Evolutionary conservation across 75 land plant genomes (phyloP).

Genomic region (Ceratopteris richardii): DNA sequence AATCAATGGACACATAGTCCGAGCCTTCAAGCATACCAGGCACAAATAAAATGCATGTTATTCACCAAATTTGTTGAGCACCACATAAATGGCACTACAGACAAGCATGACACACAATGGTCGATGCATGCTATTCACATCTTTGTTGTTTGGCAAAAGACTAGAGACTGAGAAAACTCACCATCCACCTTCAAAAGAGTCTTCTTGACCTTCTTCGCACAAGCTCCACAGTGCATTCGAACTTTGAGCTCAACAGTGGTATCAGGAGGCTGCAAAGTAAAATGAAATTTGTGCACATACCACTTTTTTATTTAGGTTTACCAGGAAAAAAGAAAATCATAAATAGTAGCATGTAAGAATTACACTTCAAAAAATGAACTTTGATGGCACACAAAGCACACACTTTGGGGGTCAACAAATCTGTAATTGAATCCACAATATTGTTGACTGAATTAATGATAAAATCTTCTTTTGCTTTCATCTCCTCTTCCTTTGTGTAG

Average conservation of each 20-base stretch:
- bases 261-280: conserved; percentile 22
- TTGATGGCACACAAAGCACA: too few relatives aligned
- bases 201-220: conserved; percentile 40
- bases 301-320: background rate
- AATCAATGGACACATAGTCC: too few relatives aligned
- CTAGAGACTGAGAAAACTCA: conserved; percentile 1
- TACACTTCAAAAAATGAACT: too few relatives aligned
- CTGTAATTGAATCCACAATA: conserved; percentile 4
- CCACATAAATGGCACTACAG: too few relatives aligned
- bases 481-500: conserved; percentile 26
- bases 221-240: conserved; percentile 55
- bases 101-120: too few relatives aligned
- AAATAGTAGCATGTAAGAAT: background rate
- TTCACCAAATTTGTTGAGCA: too few relatives aligned
- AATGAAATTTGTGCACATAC: background rate
- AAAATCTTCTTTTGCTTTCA: conserved; percentile 3
- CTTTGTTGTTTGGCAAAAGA: too few relatives aligned
- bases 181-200: conserved; percentile 40
- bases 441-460: conserved; percentile 6
- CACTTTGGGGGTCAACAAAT: conserved; percentile 6
- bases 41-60: too few relatives aligned
- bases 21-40: too few relatives aligned
- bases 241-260: conserved; percentile 31
- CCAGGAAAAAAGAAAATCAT: background rate
- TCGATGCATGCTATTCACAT: too few relatives aligned